phyloP scores from a whole-genome alignment of 2,329 filamentous ascomycete genomes.

The Cladosporium phlei region DNA sequence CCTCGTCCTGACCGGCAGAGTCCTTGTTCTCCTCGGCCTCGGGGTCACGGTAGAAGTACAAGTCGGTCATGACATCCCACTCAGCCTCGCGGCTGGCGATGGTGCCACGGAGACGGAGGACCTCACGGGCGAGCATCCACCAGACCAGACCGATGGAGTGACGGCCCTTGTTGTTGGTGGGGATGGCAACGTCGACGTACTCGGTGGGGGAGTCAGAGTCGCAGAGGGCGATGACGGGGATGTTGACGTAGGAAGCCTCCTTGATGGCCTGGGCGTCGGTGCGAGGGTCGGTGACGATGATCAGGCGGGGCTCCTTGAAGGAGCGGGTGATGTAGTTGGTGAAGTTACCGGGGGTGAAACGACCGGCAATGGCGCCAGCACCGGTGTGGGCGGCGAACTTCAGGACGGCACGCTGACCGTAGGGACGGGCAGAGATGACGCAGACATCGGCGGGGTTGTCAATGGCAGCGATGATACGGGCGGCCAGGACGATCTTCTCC shows the following conservation, averaged over 20 bases:
- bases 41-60: slow-evolving; percentile 99
- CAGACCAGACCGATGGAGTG: slow-evolving; percentile 97
- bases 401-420: slow-evolving; percentile 98
- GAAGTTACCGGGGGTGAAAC: slow-evolving; percentile 99
- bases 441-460: slow-evolving; percentile 99
- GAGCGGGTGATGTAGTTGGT: slow-evolving; percentile 99
- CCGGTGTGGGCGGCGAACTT: slow-evolving; percentile 99
- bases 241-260: slow-evolving; percentile 99
- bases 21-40: slow-evolving; percentile 99
- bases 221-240: slow-evolving; percentile 97
- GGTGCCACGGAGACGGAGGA: slow-evolving; percentile 96
- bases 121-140: slow-evolving; percentile 99
- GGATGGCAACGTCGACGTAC: slow-evolving; percentile 99
- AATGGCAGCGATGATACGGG: slow-evolving; percentile 96
- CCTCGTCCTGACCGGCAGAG: slow-evolving; percentile 70
- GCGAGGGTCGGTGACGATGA: slow-evolving; percentile 98
- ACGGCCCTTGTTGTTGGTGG: slow-evolving; percentile 99
- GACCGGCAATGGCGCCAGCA: slow-evolving; percentile 95
- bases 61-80: slow-evolving; percentile 99
- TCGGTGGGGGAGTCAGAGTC: slow-evolving; percentile 99
- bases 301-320: slow-evolving; percentile 99
- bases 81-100: slow-evolving; percentile 92
- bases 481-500: slow-evolving; percentile 99
- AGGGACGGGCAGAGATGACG: slow-evolving; percentile 98
- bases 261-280: slow-evolving; percentile 99